A percentile compares a stretch with the other conserved stretches of the same genome.
These are phyloP conservation scores for Triangularia verruculosa DNA, from an alignment of 2,329 filamentous ascomycete genomes.

Conservation along the genomic window DNA sequence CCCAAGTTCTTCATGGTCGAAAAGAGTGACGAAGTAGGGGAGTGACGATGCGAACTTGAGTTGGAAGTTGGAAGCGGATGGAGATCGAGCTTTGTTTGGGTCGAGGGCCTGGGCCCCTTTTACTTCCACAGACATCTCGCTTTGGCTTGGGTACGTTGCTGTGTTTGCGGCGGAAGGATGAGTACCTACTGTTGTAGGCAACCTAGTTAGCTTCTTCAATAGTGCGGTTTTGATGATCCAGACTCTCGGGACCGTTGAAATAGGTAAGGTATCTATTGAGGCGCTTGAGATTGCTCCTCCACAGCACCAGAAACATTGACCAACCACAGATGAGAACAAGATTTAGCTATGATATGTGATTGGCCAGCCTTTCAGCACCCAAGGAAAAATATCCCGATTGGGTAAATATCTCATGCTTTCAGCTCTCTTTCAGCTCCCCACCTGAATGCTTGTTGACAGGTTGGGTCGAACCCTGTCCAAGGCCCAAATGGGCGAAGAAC, in stretches of 20 bases:
- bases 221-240: background rate
- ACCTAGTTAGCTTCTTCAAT: background rate
- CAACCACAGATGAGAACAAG: background rate
- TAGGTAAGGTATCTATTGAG: no score
- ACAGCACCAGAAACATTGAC: background rate
- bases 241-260: background rate
- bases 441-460: background rate
- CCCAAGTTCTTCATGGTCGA: background rate
- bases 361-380: background rate
- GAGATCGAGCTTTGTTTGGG: background rate
- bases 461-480: background rate
- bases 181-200: no score
- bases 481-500: background rate
- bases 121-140: background rate
- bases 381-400: background rate
- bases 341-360: background rate
- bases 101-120: background rate
- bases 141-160: no score
- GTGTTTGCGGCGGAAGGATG: background rate
- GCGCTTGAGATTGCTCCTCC: background rate
- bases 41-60: background rate
- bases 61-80: no score
- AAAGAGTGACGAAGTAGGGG: background rate
- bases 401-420: background rate
- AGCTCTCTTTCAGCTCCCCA: background rate